phyloP scores from a whole-genome alignment of 202 grass and related monocot genomes.

The Brachypodium distachyon region DNA sequence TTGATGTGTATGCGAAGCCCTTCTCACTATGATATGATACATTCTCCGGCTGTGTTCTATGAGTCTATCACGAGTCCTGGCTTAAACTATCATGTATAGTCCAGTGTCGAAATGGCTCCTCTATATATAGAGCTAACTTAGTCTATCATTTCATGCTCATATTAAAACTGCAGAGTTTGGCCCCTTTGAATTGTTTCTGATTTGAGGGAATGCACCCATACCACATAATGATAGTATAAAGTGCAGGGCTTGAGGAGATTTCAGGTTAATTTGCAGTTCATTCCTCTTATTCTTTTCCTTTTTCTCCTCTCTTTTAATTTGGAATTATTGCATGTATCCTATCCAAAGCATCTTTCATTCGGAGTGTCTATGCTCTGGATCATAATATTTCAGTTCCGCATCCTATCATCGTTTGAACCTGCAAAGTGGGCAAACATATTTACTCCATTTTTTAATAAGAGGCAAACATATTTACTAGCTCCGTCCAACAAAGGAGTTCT shows the following conservation, averaged over 20 bases:
- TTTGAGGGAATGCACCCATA: background rate
- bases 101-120: background rate
- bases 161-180: background rate
- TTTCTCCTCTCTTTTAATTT: background rate
- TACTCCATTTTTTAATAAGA: background rate
- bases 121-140: constrained; percentile 14
- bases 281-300: background rate
- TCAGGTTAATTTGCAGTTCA: background rate
- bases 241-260: background rate
- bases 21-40: constrained; percentile 55
- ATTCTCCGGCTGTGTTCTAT: background rate
- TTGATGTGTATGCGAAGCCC: constrained; percentile 89
- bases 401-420: background rate
- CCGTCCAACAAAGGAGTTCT: too few species aligned
- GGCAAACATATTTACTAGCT: too few species aligned
- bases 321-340: background rate
- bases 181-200: background rate
- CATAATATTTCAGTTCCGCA: background rate
- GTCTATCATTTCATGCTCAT: background rate
- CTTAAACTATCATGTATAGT: constrained; percentile 18
- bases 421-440: background rate
- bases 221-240: background rate
- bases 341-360: too few species aligned
- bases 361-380: too few species aligned
- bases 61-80: background rate